Conservation (phyloP, 129 eudicot species). For the Flaveria brownii region DNA sequence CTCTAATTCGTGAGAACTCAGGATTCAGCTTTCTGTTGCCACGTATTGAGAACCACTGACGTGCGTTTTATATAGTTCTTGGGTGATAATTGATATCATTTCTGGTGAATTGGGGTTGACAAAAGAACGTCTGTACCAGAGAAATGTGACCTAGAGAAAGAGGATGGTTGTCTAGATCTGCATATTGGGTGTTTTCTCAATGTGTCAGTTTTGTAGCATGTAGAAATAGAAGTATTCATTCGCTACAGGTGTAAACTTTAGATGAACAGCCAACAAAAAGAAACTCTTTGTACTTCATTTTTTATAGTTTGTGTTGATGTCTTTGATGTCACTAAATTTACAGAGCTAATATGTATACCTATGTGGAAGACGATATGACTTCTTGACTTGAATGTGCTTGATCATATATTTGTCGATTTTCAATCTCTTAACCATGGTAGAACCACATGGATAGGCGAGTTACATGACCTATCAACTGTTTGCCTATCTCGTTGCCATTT, state of each 20-base stretch:
- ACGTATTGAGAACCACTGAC: slow-evolving; percentile 42
- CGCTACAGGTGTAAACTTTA: neutral
- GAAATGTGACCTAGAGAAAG: neutral
- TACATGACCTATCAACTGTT: too few species aligned
- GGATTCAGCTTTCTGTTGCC: slow-evolving; percentile 85
- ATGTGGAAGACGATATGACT: neutral
- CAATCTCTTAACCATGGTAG: neutral
- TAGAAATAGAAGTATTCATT: slow-evolving; percentile 14
- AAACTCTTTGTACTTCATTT: neutral
- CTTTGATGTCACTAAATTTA: neutral
- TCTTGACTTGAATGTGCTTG: neutral
- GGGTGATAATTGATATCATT: slow-evolving; percentile 18
- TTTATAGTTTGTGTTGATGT: neutral
- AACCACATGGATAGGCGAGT: too few species aligned
- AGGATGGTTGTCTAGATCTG: slow-evolving; percentile 14
- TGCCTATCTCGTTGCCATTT: neutral
- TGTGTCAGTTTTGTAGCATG: slow-evolving; percentile 25
- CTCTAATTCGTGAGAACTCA: slow-evolving; percentile 64
- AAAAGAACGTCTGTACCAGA: slow-evolving; percentile 6
- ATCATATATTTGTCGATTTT: neutral
- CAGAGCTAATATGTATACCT: too few species aligned
- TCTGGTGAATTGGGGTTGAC: neutral
- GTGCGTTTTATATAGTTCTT: slow-evolving; percentile 16
- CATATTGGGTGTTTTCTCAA: neutral
- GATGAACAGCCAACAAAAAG: slow-evolving; percentile 5